Percentiles rank a stretch among this genome's conserved stretches.
phyloP scores from a whole-genome alignment of 2,329 filamentous ascomycete genomes.

The Coniochaeta sp. region DNA sequence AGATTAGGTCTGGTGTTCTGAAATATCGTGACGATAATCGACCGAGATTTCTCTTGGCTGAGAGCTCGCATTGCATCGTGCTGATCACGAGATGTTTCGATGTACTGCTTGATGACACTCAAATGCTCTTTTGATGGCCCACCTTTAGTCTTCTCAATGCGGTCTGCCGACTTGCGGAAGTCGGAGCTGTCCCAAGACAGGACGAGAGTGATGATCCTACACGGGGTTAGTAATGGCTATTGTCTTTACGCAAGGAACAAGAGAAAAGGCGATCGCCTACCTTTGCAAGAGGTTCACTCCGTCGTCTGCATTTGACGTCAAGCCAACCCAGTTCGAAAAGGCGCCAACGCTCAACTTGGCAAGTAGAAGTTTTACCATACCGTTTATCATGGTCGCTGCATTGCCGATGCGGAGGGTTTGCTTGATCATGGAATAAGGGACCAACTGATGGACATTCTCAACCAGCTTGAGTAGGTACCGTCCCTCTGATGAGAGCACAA shows the following conservation, averaged over 20 bases:
- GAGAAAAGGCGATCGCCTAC: slow-evolving; percentile 16
- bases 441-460: slow-evolving; percentile 60
- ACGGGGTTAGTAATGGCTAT: background rate
- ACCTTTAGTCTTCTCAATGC: slow-evolving; percentile 56
- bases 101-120: slow-evolving; percentile 51
- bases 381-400: slow-evolving; percentile 74
- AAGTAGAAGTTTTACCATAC: slow-evolving; percentile 63
- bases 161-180: slow-evolving; percentile 57
- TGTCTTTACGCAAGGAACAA: background rate
- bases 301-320: slow-evolving; percentile 64
- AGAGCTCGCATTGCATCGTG: slow-evolving; percentile 52
- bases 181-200: slow-evolving; percentile 66
- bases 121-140: slow-evolving; percentile 54
- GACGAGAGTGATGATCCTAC: slow-evolving; percentile 65
- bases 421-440: slow-evolving; percentile 65
- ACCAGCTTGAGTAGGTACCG: slow-evolving; percentile 66
- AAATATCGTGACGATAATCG: slow-evolving; percentile 62
- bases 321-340: slow-evolving; percentile 71
- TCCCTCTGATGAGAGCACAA: slow-evolving; percentile 68
- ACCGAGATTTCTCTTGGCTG: slow-evolving; percentile 44
- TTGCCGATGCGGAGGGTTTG: slow-evolving; percentile 72
- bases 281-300: slow-evolving; percentile 74
- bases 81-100: slow-evolving; percentile 41
- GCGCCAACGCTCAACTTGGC: slow-evolving; percentile 71
- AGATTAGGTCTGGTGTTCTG: slow-evolving; percentile 39